phyloP scores from a whole-genome alignment of 441 rosid genomes.

The Gossypium trilobum region DNA sequence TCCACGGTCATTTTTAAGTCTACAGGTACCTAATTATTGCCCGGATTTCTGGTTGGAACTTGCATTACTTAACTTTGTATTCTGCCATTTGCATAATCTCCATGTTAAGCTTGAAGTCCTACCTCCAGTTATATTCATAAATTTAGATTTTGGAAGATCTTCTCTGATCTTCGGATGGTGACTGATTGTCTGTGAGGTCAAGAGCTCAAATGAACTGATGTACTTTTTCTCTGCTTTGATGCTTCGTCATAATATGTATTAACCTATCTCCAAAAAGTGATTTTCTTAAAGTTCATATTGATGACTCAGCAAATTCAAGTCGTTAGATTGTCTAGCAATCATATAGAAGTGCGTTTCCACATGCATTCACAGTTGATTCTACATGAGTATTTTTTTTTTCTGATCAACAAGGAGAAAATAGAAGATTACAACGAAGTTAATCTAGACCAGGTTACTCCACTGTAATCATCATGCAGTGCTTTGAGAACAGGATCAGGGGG shows the following conservation, averaged over 20 bases:
- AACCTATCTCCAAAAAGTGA: background rate
- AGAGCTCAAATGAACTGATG: background rate
- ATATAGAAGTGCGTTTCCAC: background rate
- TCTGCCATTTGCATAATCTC: background rate
- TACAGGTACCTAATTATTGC: slow-evolving; percentile 44
- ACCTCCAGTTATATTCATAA: background rate
- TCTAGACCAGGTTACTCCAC: too few species aligned
- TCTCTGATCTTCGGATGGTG: slow-evolving; percentile 9
- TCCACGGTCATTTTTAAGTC: slow-evolving; percentile 68
- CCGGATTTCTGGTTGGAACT: background rate
- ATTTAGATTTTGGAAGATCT: slow-evolving; percentile 3
- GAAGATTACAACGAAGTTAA: too few species aligned
- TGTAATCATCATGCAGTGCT: too few species aligned
- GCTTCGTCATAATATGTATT: background rate
- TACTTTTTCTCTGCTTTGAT: background rate
- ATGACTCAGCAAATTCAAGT: background rate
- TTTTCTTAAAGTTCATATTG: background rate
- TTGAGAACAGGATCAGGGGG: too few species aligned
- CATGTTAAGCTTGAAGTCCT: background rate
- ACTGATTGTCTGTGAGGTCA: background rate
- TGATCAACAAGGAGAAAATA: background rate
- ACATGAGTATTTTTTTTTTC: background rate
- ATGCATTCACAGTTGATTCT: background rate
- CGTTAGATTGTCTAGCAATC: background rate
- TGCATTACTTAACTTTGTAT: slow-evolving; percentile 4